phyloP scores from a whole-genome alignment of 306 rosid species.

The Herpetospermum pedunculosum region DNA sequence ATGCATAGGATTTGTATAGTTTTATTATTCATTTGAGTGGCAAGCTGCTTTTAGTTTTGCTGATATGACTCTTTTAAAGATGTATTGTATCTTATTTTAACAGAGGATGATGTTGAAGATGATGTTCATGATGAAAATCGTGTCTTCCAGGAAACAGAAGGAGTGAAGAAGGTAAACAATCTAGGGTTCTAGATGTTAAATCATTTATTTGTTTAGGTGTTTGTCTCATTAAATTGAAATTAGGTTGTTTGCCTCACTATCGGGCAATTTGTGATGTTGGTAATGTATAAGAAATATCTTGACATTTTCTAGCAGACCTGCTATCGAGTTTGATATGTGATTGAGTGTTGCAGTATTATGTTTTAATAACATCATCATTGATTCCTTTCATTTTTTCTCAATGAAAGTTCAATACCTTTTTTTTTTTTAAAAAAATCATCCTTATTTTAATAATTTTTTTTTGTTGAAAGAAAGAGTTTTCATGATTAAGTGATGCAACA shows the following conservation, averaged over 20 bases:
- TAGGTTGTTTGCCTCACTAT: background rate
- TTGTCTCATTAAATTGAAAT: background rate
- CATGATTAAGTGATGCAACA: background rate
- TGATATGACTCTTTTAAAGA: background rate
- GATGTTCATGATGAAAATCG: slow-evolving; percentile 23
- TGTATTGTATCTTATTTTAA: background rate
- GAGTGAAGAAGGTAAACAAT: slow-evolving; percentile 35
- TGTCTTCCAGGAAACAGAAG: slow-evolving; percentile 20
- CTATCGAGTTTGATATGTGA: background rate
- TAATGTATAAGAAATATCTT: background rate
- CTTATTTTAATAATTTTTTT: no score
- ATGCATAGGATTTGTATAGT: background rate
- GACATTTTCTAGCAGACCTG: background rate
- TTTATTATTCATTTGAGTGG: background rate
- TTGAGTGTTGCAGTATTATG: background rate
- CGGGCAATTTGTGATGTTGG: background rate
- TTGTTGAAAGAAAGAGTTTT: background rate
- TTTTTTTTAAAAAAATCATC: no score
- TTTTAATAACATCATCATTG: background rate
- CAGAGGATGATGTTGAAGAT: slow-evolving; percentile 51
- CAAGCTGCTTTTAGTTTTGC: background rate
- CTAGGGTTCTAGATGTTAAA: background rate
- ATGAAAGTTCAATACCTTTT: no score
- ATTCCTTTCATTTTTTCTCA: no score
- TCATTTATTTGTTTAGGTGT: background rate